A percentile compares a stretch with the other conserved stretches of the same genome.
These are phyloP conservation scores for Amauroascus verrucosus DNA, from an alignment of 2,329 filamentous ascomycete genomes.

Conservation along the genomic window DNA sequence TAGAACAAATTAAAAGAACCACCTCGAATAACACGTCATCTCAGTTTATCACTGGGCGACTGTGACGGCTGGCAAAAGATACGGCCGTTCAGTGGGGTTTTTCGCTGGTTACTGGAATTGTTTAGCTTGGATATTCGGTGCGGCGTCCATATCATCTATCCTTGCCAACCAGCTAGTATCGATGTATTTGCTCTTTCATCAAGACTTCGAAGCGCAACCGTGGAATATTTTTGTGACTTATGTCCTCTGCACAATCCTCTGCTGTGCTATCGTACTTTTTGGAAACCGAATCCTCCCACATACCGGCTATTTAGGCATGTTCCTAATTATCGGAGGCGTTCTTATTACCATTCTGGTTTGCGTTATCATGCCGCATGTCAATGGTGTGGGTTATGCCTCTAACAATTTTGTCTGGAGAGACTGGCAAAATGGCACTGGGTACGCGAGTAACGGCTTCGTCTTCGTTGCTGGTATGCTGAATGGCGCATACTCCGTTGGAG, in stretches of 20 bases:
- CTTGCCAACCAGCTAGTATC: conserved; percentile 50
- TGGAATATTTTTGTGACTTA: conserved; percentile 55
- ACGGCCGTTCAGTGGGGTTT: conserved; percentile 43
- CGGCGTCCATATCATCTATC: conserved; percentile 50
- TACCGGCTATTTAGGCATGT: conserved; percentile 46
- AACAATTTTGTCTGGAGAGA: conserved; percentile 47
- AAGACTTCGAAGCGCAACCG: conserved; percentile 40
- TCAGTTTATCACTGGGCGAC: conserved; percentile 53
- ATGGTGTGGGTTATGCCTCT: conserved; percentile 36
- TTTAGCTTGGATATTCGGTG: conserved; percentile 49
- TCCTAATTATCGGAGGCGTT: conserved; percentile 46
- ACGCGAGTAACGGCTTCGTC: conserved; percentile 47
- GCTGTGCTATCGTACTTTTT: conserved; percentile 47
- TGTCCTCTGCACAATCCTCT: conserved; percentile 46
- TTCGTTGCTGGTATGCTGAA: conserved; percentile 59
- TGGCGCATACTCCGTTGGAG: conserved; percentile 58
- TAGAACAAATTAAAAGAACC: conserved; percentile 14
- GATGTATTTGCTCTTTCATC: conserved; percentile 52
- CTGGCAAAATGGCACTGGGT: conserved; percentile 41
- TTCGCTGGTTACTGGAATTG: conserved; percentile 40
- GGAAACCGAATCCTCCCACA: conserved; percentile 44
- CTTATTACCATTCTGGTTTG: conserved; percentile 46
- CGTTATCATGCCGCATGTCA: conserved; percentile 44
- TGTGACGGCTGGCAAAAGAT: conserved; percentile 44
- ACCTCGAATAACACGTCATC: not conserved